phyloP scores from a whole-genome alignment of 768 basidiomycete genomes.

The Boletus patriciae region DNA sequence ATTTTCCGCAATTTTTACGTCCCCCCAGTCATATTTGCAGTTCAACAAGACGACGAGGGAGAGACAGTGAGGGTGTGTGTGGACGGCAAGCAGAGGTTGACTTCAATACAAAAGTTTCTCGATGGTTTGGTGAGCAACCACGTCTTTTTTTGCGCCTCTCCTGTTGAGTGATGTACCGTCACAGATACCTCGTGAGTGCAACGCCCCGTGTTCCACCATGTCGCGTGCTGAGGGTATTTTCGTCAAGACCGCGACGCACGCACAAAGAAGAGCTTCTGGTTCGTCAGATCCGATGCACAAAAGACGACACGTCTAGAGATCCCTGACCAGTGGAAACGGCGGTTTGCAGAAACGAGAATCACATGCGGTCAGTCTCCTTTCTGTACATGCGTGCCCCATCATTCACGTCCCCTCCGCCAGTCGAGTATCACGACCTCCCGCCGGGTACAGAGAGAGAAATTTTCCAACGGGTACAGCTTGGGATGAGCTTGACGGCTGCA shows the following conservation, averaged over 20 bases:
- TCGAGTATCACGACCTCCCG: slow-evolving; percentile 63
- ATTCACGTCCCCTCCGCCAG: slow-evolving; percentile 35
- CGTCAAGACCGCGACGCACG: slow-evolving; percentile 52
- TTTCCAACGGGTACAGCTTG: slow-evolving; percentile 80
- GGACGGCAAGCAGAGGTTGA: slow-evolving; percentile 56
- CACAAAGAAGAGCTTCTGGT: slow-evolving; percentile 67
- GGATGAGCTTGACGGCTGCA: slow-evolving; percentile 70
- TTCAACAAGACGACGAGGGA: slow-evolving; percentile 42
- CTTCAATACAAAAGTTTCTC: slow-evolving; percentile 45
- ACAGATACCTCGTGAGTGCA: slow-evolving; percentile 55
- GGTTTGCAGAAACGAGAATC: slow-evolving; percentile 57
- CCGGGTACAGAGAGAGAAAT: slow-evolving; percentile 70
- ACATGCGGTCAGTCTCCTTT: slow-evolving; percentile 56
- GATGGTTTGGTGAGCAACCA: slow-evolving; percentile 43
- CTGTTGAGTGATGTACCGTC: slow-evolving; percentile 9
- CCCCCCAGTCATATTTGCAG: slow-evolving; percentile 51
- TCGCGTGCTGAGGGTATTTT: slow-evolving; percentile 14
- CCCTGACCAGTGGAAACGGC: slow-evolving; percentile 49
- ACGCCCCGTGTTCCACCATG: slow-evolving; percentile 1
- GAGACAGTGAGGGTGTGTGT: slow-evolving; percentile 45
- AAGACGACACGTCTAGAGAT: slow-evolving; percentile 49
- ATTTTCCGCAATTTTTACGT: slow-evolving; percentile 55
- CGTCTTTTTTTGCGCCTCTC: not conserved
- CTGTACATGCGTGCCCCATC: not conserved
- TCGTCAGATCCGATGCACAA: slow-evolving; percentile 49